phyloP scores from a whole-genome alignment of 768 basidiomycete species.

The Trametopsis cervina region DNA sequence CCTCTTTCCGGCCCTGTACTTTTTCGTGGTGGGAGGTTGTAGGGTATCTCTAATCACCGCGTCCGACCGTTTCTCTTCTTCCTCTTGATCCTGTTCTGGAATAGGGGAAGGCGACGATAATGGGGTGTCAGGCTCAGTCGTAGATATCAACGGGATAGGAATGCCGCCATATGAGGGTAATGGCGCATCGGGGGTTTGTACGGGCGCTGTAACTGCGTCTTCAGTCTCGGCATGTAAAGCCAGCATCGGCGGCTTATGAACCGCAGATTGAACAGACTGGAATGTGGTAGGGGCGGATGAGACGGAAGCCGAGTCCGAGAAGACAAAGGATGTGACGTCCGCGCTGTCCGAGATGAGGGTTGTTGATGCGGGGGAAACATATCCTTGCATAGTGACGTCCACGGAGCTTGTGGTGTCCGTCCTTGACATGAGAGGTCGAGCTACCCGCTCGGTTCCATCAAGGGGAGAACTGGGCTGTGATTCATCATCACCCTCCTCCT shows the following conservation, averaged over 20 bases:
- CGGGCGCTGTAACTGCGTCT: background rate
- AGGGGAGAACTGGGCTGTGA: background rate
- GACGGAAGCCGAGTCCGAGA: slow-evolving; percentile 15
- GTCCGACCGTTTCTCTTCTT: background rate
- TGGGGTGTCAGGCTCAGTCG: slow-evolving; percentile 38
- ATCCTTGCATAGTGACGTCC: background rate
- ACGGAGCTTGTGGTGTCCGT: background rate
- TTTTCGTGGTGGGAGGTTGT: background rate
- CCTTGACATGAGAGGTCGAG: background rate
- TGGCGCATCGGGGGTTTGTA: slow-evolving; percentile 11
- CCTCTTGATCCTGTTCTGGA: background rate
- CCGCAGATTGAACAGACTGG: slow-evolving; percentile 4
- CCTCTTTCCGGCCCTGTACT: background rate
- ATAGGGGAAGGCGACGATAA: slow-evolving; percentile 5
- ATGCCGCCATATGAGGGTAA: slow-evolving; percentile 31
- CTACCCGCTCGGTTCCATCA: background rate
- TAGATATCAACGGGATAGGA: slow-evolving; percentile 50
- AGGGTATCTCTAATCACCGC: background rate
- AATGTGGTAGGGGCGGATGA: slow-evolving; percentile 22
- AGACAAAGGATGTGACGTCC: slow-evolving; percentile 8
- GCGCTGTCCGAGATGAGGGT: slow-evolving; percentile 5
- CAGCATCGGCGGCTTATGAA: background rate
- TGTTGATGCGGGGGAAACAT: slow-evolving; percentile 9
- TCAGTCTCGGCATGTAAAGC: background rate
- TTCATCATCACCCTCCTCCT: slow-evolving; percentile 18